A percentile compares a stretch with the other conserved stretches of the same genome.
Conservation (phyloP, 2,329 filamentous ascomycete genomes). For the Orbilia blumenaviensis region DNA sequence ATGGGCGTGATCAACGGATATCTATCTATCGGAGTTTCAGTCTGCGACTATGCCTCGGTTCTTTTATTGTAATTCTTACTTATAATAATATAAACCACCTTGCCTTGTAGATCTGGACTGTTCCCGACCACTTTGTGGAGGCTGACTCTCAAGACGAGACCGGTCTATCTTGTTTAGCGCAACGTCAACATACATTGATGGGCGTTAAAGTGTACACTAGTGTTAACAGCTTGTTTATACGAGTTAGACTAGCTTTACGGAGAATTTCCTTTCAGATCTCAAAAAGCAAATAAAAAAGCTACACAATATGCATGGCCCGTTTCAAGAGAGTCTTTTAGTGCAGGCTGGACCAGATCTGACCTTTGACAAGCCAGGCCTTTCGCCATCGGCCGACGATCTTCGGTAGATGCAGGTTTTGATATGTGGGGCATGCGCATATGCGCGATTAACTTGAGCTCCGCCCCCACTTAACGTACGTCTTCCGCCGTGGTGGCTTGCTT, state of each 20-base stretch:
- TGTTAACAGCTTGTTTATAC: too few species aligned
- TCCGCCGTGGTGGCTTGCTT: constrained; percentile 1
- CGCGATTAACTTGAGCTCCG: neutral
- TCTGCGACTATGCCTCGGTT: neutral
- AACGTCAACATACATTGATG: too few species aligned
- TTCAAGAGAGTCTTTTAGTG: neutral
- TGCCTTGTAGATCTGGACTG: too few species aligned
- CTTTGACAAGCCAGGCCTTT: neutral
- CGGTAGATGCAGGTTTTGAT: too few species aligned
- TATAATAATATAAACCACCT: too few species aligned
- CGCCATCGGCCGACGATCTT: too few species aligned
- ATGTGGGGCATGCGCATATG: neutral
- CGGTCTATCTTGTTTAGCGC: too few species aligned
- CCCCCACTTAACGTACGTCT: neutral
- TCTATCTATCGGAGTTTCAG: neutral
- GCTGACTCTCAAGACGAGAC: too few species aligned
- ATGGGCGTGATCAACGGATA: neutral
- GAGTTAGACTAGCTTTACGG: too few species aligned
- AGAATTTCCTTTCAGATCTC: neutral
- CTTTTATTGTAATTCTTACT: too few species aligned
- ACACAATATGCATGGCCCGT: neutral
- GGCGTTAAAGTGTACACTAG: too few species aligned
- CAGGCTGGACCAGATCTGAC: neutral
- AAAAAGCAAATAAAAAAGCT: neutral
- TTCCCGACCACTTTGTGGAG: too few species aligned